Evolutionary conservation across 2,329 filamentous ascomycete species (phyloP), one percentile per base, ranked within the genome.

Genomic region (Fusarium marasasianum): DNA sequence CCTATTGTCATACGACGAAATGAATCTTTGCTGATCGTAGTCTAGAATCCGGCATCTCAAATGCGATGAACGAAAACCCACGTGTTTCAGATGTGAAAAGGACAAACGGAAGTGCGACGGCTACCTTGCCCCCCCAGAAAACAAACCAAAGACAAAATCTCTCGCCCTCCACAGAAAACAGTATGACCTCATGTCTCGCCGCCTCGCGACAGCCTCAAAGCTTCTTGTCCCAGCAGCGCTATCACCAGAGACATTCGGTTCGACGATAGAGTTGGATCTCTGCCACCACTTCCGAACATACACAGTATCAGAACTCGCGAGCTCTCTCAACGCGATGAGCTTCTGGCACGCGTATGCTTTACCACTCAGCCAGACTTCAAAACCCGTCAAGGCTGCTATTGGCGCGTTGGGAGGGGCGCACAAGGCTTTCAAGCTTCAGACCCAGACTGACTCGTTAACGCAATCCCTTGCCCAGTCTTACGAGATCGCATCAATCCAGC

Each of bases 41-140:
- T 33, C 4, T 1, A 72, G 70, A 44, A 72, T 72, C 6, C 69
- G 70, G 0, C 70, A 72, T 20, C 56, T 72, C 15, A 72, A 72
- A 14, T 72, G 70, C 13, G 70, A 72, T 12, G 70, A 72, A 20
- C 66, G 57, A 29, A 72, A 50, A 18, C 70, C 70, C 5, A 51
- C 24, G 3, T 72, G 70, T 5, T 56, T 51, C 6, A 60, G 69
- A 2, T 72, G 70, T 12, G 26, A 58, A 12, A 72, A 72, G 5
- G 70, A 72, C 22, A 38, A 53, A 17, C 20, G 63, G 7, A 44
- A 9, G 11, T 72, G 70, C 8, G 70, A 72, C 26, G 70, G 70
- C 11, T 72, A 72, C 24, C 7, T 53, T 5, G 2, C 20, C 3
- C 45, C 59, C 0, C 9, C 4, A 9, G 53, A 40, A 6, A 24